Evolutionary conservation across 2,329 filamentous ascomycete species (phyloP).

Genomic region (Cladophialophora yegresii): DNA sequence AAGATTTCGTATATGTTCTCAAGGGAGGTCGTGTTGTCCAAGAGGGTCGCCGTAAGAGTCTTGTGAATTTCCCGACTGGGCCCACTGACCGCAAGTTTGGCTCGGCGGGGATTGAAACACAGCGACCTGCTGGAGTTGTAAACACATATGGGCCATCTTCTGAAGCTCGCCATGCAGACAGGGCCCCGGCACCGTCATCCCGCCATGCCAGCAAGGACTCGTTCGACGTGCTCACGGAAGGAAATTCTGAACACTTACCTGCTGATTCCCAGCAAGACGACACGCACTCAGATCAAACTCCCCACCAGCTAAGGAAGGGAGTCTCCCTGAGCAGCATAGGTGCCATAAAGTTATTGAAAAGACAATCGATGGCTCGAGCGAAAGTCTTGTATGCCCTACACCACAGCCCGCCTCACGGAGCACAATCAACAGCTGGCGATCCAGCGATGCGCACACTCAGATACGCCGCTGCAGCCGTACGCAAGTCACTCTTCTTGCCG

Average conservation of each 20-base stretch:
- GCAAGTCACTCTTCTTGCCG: conserved; percentile 1
- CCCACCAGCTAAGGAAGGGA: conserved; percentile 3
- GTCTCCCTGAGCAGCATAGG: conserved; percentile 10
- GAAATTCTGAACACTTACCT: background rate
- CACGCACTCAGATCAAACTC: background rate
- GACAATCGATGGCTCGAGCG: conserved; percentile 27
- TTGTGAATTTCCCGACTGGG: conserved; percentile 45
- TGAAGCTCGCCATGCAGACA: background rate
- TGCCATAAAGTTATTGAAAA: conserved; percentile 20
- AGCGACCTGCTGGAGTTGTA: background rate
- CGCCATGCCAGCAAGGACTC: conserved; percentile 10
- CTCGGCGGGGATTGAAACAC: background rate
- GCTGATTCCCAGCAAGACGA: background rate
- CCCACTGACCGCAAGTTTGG: background rate
- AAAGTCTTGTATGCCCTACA: conserved; percentile 18
- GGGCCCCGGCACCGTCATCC: background rate
- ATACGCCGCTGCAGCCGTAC: background rate
- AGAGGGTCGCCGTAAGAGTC: conserved; percentile 62
- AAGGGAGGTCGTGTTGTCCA: conserved; percentile 69
- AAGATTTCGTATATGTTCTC: conserved; percentile 80
- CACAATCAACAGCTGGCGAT: background rate
- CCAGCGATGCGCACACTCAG: background rate
- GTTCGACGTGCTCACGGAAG: conserved; percentile 14
- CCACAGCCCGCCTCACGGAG: background rate
- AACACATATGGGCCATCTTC: background rate